Evolutionary conservation across 2,329 filamentous ascomycete species (phyloP), one percentile per base, ranked within the genome.

Genomic region (Orbilia blumenaviensis): DNA sequence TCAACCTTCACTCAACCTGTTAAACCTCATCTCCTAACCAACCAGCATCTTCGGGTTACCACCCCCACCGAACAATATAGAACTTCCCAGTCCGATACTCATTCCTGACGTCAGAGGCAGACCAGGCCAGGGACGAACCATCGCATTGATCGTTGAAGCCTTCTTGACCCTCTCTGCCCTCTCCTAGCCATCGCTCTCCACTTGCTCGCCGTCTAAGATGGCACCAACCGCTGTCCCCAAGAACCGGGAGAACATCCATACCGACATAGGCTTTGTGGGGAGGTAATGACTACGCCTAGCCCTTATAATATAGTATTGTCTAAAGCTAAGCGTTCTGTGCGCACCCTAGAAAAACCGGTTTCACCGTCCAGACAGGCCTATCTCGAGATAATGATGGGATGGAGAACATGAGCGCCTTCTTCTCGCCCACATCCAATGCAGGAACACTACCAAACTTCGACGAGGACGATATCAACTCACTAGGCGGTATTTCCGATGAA

Each of bases 331-430:
- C 23, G 3, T 52, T 16, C 42, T 14, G 18, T 41, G 7, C n/a
- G 10, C n/a, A 25, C 38, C 10, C 7, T 54, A 97, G 94, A 80
- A 96, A 96, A 87, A 99, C 95, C 0, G 95, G 95, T 48, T 88
- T 96, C 25, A 91, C 89, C 0, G 84, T 98, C 32, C 52, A 56
- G 16, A 88, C 89, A 80, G 89, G 86, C 66, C 92, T 92, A 62
- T 86, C 90, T 76, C 91, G 93, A 84, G 94, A 98, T 84, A 93
- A 96, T 82, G 86, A 97, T 86, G 95, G 94, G 83, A 89, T 99
- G 85, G 93, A 97, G 82, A 91, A 92, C 36, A 87, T 97, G 72
- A 92, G 94, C 36, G 89, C 89, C 79, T 89, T 98, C 78, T 97
- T 94, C 7, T 93, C 94, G 3, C 71, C 71, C 5, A 12, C 88